These are phyloP conservation scores for Clitoria ternatea DNA, from an alignment of 306 rosid species.

Conservation along the genomic window DNA sequence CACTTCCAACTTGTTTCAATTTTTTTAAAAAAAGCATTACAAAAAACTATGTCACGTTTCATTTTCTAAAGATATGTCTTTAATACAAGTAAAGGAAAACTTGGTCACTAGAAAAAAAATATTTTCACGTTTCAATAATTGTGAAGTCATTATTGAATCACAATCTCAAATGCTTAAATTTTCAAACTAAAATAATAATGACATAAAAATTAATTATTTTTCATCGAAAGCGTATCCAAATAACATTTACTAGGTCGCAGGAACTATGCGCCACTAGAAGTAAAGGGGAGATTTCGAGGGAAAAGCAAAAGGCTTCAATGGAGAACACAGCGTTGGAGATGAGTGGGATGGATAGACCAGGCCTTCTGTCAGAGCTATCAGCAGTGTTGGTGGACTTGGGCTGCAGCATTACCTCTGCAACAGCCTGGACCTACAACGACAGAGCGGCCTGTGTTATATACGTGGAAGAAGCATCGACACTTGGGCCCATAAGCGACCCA, in stretches of 20 bases:
- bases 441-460: conserved; percentile 56
- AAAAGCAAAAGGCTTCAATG: neutral
- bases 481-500: conserved; percentile 59
- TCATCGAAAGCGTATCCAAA: no score
- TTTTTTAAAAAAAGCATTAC: no score
- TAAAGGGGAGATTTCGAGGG: conserved; percentile 23
- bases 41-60: no score
- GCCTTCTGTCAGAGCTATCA: conserved; percentile 69
- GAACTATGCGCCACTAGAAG: conserved; percentile 56
- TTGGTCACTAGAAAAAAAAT: no score
- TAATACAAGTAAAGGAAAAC: no score
- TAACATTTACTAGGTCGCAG: no score
- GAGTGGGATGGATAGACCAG: conserved; percentile 66
- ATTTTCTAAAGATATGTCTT: no score
- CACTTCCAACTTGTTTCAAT: neutral
- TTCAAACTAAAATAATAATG: neutral
- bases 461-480: conserved; percentile 50
- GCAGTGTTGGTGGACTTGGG: conserved; percentile 61
- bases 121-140: no score
- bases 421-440: conserved; percentile 80
- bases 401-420: conserved; percentile 49
- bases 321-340: conserved; percentile 62
- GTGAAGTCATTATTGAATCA: no score
- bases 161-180: no score
- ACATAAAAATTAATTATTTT: no score